These are phyloP conservation scores for Blastocystis sp. DNA, from an alignment of 352 stramenopile species.

Conservation along the genomic window DNA sequence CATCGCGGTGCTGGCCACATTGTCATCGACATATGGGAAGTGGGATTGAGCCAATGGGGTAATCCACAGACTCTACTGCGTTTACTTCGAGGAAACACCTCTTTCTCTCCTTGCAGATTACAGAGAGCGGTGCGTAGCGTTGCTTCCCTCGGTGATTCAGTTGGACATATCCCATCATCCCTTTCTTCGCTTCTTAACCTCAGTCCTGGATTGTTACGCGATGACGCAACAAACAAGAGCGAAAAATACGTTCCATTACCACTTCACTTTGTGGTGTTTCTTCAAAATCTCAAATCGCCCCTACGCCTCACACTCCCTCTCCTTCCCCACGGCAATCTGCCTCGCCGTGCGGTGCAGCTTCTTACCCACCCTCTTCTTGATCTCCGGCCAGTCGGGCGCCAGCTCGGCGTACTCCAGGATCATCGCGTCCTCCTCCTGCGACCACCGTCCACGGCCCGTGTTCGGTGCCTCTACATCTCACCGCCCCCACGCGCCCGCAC, in stretches of 20 bases:
- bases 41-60: neutral
- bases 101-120: constrained; percentile 36
- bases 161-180: constrained; percentile 55
- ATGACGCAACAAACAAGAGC: neutral
- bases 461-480: no score
- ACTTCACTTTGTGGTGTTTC: neutral
- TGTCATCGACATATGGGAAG: constrained; percentile 28
- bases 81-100: constrained; percentile 64
- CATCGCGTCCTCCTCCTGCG: neutral
- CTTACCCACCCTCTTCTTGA: neutral
- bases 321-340: neutral
- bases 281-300: neutral
- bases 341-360: neutral
- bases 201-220: no score
- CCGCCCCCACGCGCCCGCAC: no score
- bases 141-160: constrained; percentile 60
- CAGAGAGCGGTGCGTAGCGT: constrained; percentile 1
- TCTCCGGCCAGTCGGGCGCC: neutral
- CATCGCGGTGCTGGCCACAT: neutral
- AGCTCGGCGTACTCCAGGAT: neutral
- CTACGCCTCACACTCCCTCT: neutral
- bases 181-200: no score
- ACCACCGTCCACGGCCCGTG: no score
- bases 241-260: neutral
- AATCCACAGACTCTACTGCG: neutral